These are phyloP conservation scores for Dendrostoma leiphaemia DNA, from an alignment of 2,329 filamentous ascomycete species.

Conservation along the genomic window DNA sequence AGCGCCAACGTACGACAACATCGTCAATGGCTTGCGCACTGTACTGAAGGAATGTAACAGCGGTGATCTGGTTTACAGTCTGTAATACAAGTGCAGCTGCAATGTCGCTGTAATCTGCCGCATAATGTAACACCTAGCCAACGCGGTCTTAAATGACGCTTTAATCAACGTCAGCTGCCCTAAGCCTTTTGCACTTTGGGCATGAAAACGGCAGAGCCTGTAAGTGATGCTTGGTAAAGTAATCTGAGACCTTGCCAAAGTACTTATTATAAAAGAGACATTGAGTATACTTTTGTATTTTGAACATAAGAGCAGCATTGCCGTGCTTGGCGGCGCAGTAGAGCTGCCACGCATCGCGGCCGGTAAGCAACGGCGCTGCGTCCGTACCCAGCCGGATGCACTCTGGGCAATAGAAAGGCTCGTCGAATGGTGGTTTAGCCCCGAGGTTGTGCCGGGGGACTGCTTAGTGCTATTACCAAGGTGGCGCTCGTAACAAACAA, in stretches of 20 bases:
- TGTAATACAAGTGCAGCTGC: neutral
- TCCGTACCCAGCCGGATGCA: neutral
- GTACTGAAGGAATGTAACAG: neutral
- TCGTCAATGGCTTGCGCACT: neutral
- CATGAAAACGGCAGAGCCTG: neutral
- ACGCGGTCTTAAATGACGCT: neutral
- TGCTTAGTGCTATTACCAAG: no score
- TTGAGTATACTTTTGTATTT: no score
- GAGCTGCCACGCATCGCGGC: neutral
- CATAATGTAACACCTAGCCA: neutral
- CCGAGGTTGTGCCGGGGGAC: no score
- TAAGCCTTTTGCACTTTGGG: neutral
- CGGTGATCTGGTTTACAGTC: neutral
- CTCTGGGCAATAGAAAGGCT: neutral
- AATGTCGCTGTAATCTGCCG: neutral
- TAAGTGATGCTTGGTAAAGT: neutral
- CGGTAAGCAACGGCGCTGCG: no score
- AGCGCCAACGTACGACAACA: neutral
- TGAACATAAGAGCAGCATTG: neutral
- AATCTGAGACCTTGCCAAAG: neutral
- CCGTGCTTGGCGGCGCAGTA: neutral
- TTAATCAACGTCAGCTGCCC: no score
- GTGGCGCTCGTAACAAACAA: no score
- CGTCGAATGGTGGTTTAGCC: no score
- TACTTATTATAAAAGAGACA: neutral